phyloP scores from a whole-genome alignment of 768 basidiomycete species.

The Piloderma croceum region DNA sequence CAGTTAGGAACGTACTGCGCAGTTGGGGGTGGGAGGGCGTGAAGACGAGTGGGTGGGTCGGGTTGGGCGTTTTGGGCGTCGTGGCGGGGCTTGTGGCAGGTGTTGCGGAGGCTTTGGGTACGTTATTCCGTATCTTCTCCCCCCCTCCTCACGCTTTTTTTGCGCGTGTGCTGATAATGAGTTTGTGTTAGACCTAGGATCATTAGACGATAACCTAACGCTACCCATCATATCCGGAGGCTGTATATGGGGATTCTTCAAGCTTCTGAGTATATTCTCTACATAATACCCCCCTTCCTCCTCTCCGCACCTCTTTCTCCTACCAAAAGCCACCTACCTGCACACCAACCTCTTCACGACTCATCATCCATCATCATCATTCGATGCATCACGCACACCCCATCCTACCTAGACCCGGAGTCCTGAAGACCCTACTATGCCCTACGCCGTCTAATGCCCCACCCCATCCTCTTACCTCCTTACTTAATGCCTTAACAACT shows the following conservation, averaged over 20 bases:
- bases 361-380: no score
- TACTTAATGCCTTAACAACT: no score
- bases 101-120: conserved; percentile 85
- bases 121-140: conserved; percentile 22
- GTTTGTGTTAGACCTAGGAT: conserved; percentile 61
- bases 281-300: no score
- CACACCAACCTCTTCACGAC: no score
- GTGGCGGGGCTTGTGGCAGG: conserved; percentile 77
- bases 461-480: no score
- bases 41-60: conserved; percentile 38
- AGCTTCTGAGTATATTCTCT: conserved; percentile 31
- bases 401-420: no score
- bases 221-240: conserved; percentile 84
- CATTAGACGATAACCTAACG: conserved; percentile 84
- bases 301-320: no score
- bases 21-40: conserved; percentile 21
- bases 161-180: conserved; percentile 4
- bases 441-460: no score
- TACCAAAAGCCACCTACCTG: no score
- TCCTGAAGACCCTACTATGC: no score
- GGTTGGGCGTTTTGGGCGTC: conserved; percentile 50
- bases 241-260: conserved; percentile 52
- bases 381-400: no score
- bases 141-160: conserved; percentile 1
- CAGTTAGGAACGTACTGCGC: conserved; percentile 9